A percentile compares a stretch with the other conserved stretches of the same genome.
Evolutionary conservation across 495 filamentous ascomycete species (phyloP).

Genomic region (Staphylotrichum longicolle): DNA sequence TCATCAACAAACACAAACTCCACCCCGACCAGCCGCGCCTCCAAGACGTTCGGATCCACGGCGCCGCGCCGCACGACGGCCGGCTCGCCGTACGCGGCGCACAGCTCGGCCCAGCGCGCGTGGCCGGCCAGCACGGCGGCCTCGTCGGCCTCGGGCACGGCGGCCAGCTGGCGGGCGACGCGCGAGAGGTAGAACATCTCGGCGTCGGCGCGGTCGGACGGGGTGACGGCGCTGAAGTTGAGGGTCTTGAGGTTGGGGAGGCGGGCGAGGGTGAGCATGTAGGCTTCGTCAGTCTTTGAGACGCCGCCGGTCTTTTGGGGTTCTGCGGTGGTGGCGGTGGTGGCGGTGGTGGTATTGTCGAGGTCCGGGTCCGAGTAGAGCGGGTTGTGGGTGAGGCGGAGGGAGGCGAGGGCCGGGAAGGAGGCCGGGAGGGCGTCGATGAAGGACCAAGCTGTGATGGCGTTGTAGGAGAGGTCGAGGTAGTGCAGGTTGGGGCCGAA

Average conservation of each 20-base stretch:
- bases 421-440: slow-evolving; percentile 61
- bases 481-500: slow-evolving; percentile 52
- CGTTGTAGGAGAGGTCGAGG: slow-evolving; percentile 79
- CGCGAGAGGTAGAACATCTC: slow-evolving; percentile 88
- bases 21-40: slow-evolving; percentile 67
- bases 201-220: slow-evolving; percentile 73
- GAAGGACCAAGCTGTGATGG: slow-evolving; percentile 65
- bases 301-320: slow-evolving; percentile 19
- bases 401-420: slow-evolving; percentile 67
- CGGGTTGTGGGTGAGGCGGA: slow-evolving; percentile 82
- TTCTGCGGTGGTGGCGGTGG: slow-evolving; percentile 31
- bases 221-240: slow-evolving; percentile 74
- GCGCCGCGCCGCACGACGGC: slow-evolving; percentile 48
- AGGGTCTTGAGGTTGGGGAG: slow-evolving; percentile 63
- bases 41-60: slow-evolving; percentile 66
- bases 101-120: slow-evolving; percentile 69
- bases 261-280: slow-evolving; percentile 84
- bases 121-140: slow-evolving; percentile 56
- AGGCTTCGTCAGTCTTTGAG: slow-evolving; percentile 57
- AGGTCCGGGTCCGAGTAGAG: slow-evolving; percentile 62
- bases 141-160: slow-evolving; percentile 53
- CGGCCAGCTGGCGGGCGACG: slow-evolving; percentile 71
- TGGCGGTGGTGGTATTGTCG: slow-evolving; percentile 17
- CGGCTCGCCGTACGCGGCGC: slow-evolving; percentile 67
- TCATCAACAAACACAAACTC: slow-evolving; percentile 48